A percentile compares a stretch with the other conserved stretches of the same genome.
Evolutionary conservation across 139 green algal genomes (phyloP).

Genomic region (Chlamydomonas urium): DNA sequence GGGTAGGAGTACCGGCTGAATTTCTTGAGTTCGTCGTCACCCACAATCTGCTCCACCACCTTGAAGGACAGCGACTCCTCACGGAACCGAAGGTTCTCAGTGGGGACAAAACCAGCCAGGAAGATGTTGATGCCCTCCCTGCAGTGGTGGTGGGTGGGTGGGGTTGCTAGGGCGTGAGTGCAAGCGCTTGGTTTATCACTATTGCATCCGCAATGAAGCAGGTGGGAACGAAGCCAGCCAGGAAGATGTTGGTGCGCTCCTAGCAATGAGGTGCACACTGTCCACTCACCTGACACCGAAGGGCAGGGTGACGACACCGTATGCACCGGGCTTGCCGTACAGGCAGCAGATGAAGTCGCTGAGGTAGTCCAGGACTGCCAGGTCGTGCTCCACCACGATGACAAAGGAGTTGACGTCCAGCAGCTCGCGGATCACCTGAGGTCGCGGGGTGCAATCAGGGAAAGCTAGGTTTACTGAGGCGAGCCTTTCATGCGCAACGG

Average conservation of each 20-base stretch:
- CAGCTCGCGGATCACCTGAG: conserved; percentile 78
- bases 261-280: background rate
- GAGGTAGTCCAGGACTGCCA: conserved; percentile 98
- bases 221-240: conserved; percentile 94
- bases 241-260: conserved; percentile 52
- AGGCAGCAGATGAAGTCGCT: conserved; percentile 99
- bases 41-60: conserved; percentile 59
- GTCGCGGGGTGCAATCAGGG: too few relatives aligned
- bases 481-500: too few relatives aligned
- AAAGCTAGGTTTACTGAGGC: too few relatives aligned
- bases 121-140: conserved; percentile 71
- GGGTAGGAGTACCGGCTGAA: conserved; percentile 92
- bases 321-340: conserved; percentile 97
- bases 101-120: conserved; percentile 91
- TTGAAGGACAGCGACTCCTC: conserved; percentile 97
- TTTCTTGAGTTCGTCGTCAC: conserved; percentile 75
- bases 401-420: conserved; percentile 83
- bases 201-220: too few relatives aligned
- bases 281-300: conserved; percentile 67
- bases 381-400: conserved; percentile 97
- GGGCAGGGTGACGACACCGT: conserved; percentile 98
- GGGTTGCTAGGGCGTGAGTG: too few relatives aligned
- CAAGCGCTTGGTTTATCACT: background rate
- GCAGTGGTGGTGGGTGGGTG: too few relatives aligned
- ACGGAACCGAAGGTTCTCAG: conserved; percentile 97